These are phyloP conservation scores for Boletus sensibilis DNA, from an alignment of 768 basidiomycete genomes.

Conservation along the genomic window DNA sequence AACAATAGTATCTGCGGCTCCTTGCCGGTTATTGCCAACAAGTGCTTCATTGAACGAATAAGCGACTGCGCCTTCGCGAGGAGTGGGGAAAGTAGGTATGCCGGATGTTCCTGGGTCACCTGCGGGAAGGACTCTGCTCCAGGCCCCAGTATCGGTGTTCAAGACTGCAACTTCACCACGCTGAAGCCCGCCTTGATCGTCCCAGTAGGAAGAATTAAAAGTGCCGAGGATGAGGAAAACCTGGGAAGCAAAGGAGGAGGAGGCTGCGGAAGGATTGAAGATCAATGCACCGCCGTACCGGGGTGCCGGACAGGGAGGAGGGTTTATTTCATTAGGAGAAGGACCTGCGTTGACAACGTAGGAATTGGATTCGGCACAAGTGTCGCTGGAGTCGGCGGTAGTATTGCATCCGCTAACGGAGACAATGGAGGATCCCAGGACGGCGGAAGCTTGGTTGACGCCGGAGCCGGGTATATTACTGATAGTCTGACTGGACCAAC, in stretches of 20 bases:
- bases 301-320: constrained; percentile 61
- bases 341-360: constrained; percentile 45
- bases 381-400: constrained; percentile 36
- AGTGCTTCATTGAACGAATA: constrained; percentile 53
- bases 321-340: constrained; percentile 36
- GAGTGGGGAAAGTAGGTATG: constrained; percentile 52
- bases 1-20: constrained; percentile 67
- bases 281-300: constrained; percentile 58
- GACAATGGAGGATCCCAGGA: constrained; percentile 53
- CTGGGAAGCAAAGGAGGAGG: constrained; percentile 59
- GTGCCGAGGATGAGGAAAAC: constrained; percentile 69
- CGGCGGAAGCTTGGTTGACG: constrained; percentile 56
- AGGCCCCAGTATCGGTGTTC: constrained; percentile 57
- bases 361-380: constrained; percentile 60
- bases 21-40: constrained; percentile 50
- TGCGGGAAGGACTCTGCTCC: constrained; percentile 73
- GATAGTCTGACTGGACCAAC: constrained; percentile 55
- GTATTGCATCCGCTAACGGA: constrained; percentile 62
- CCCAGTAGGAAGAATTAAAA: constrained; percentile 62
- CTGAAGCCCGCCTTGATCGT: constrained; percentile 59
- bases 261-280: constrained; percentile 47
- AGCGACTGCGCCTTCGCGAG: constrained; percentile 69
- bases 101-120: constrained; percentile 61
- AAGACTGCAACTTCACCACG: constrained; percentile 75
- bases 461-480: constrained; percentile 31